A percentile compares a stretch with the other conserved stretches of the same genome.
phyloP scores from a whole-genome alignment of 176 grass and related monocot genomes.

The Cocos nucifera region DNA sequence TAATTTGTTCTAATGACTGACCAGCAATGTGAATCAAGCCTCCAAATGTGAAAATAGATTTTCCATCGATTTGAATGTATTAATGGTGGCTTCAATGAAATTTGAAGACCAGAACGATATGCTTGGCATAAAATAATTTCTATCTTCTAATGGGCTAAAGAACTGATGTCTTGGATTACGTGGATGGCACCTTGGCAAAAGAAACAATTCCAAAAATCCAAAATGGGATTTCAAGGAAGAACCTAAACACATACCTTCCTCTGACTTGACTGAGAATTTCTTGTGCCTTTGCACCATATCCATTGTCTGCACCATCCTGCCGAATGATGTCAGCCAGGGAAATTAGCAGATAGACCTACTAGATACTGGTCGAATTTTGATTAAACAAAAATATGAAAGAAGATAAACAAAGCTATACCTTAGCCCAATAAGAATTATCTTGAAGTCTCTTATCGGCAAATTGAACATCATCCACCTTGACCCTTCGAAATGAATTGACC shows the following conservation, averaged over 20 bases:
- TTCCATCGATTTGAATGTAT: no score
- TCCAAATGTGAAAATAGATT: no score
- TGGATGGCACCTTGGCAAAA: no score
- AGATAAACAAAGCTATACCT: constrained; percentile 32
- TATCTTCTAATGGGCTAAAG: no score
- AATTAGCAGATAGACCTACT: not conserved
- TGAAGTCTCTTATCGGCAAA: constrained; percentile 67
- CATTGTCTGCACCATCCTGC: constrained; percentile 64
- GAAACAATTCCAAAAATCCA: no score
- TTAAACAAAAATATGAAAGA: not conserved
- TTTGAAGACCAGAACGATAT: no score
- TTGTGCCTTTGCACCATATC: constrained; percentile 91
- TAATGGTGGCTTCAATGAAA: no score
- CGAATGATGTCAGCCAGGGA: not conserved
- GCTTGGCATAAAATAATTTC: no score
- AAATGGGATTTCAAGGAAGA: no score
- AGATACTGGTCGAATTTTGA: not conserved
- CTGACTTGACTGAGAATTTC: constrained; percentile 91
- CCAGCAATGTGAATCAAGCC: no score
- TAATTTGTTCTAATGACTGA: no score
- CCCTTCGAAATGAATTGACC: constrained; percentile 62
- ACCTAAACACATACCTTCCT: constrained; percentile 47
- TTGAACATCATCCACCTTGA: constrained; percentile 54
- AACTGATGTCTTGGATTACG: no score
- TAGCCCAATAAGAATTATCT: constrained; percentile 97